Evolutionary conservation across 1,284 basidiomycete genomes (phyloP).

Genomic region (Melanopsichium pennsylvanicum): DNA sequence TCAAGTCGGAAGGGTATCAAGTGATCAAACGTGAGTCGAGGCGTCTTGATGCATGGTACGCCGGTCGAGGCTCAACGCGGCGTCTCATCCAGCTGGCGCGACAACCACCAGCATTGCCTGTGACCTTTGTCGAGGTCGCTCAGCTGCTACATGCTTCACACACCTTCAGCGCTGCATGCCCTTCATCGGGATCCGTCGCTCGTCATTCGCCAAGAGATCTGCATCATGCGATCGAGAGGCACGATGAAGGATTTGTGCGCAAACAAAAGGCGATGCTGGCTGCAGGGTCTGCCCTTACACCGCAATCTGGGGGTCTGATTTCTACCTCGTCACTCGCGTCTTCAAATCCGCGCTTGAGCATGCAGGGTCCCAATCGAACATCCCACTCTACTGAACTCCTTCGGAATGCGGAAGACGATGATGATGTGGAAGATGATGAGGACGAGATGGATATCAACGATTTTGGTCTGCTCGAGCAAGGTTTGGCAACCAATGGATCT

Average conservation of each 20-base stretch:
- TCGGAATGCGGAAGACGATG: constrained; percentile 1
- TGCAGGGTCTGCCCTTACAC: constrained; percentile 11
- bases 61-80: constrained; percentile 40
- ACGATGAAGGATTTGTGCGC: constrained; percentile 47
- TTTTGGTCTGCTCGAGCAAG: constrained; percentile 21
- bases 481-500: constrained; percentile 19
- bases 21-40: constrained; percentile 39
- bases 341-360: constrained; percentile 9
- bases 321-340: constrained; percentile 4
- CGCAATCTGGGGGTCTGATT: not conserved
- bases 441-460: constrained; percentile 38
- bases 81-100: constrained; percentile 43
- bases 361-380: constrained; percentile 5
- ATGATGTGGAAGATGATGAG: constrained; percentile 11
- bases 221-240: constrained; percentile 52
- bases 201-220: constrained; percentile 53
- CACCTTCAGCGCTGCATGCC: constrained; percentile 50
- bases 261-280: constrained; percentile 36
- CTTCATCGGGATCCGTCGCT: constrained; percentile 39
- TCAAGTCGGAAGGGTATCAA: constrained; percentile 27
- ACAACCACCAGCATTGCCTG: constrained; percentile 39
- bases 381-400: constrained; percentile 4
- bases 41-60: constrained; percentile 45
- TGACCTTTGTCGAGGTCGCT: constrained; percentile 42
- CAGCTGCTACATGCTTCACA: constrained; percentile 52